Percentiles rank a stretch among this genome's conserved stretches.
Evolutionary conservation across 2,329 filamentous ascomycete genomes (phyloP).

Genomic region (Stagonosporopsis tanaceti): DNA sequence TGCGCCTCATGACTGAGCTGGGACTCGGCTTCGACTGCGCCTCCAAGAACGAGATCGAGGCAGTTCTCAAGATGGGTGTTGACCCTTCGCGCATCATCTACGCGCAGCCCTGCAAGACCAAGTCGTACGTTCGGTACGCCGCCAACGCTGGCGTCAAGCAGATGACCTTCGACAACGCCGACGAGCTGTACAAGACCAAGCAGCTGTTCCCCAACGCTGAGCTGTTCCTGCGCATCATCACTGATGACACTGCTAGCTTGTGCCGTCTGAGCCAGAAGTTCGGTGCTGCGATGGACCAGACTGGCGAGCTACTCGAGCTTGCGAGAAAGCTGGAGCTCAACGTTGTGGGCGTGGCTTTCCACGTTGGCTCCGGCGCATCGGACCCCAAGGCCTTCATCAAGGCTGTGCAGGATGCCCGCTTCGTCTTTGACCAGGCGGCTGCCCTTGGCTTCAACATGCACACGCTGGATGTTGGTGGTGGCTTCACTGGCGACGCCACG

Average conservation of each 20-base stretch:
- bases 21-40: conserved; percentile 98
- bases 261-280: conserved; percentile 98
- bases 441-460: conserved; percentile 80
- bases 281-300: conserved; percentile 85
- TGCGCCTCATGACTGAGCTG: conserved; percentile 85
- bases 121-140: conserved; percentile 94
- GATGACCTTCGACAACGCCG: conserved; percentile 99
- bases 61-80: conserved; percentile 82
- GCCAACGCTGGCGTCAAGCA: conserved; percentile 85
- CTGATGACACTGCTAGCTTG: conserved; percentile 92
- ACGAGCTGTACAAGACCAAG: conserved; percentile 98
- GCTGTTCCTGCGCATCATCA: conserved; percentile 92
- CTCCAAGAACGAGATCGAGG: conserved; percentile 96
- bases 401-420: conserved; percentile 86
- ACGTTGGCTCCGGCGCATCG: conserved; percentile 94
- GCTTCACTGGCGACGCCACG: conserved; percentile 88
- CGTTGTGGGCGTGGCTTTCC: conserved; percentile 95
- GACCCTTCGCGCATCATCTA: conserved; percentile 95
- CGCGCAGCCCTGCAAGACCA: conserved; percentile 99
- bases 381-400: conserved; percentile 92
- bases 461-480: conserved; percentile 92
- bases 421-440: conserved; percentile 85
- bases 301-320: conserved; percentile 76
- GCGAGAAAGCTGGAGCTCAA: conserved; percentile 86
- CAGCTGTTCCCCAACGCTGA: conserved; percentile 88